Evolutionary conservation across 169 alveolate genomes (phyloP), one percentile per base, ranked within the genome.

Genomic region (Eimeria sp.): DNA sequence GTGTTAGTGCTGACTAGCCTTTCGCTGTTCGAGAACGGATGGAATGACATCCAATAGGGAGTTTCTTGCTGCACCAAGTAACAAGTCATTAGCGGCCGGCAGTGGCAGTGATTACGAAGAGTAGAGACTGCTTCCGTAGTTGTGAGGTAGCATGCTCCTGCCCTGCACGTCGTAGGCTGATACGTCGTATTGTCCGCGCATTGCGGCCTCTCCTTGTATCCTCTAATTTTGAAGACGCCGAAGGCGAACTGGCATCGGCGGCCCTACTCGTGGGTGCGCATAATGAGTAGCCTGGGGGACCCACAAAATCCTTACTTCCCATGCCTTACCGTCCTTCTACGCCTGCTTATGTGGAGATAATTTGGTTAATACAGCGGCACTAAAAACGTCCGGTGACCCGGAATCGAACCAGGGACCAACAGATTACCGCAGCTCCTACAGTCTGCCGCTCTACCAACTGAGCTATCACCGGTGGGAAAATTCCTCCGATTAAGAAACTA

Each of bases 381-480:
- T 3, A 14, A 61, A 61, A 61, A 61, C 20, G 7, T 98, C 99
- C 99, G 99, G 98, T 97, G 99, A 98, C 98, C 99, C 99, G 99
- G 99, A 98, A 98, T 98, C 99, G 99, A 98, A 98, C 99, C 99
- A 98, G 99, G 98, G 99, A 98, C 99, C 99, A 98, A 98, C 99
- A 98, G 99, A 98, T 98, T 95, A 97, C 99, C 98, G 98, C 98
- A 72, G 82, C 97, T 43, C 97, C 99, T 98, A 98, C 99, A 98
- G 99, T 98, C 99, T 98, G 99, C 98, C 99, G 99, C 99, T 98
- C 99, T 98, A 98, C 99, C 99, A 98, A 98, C 99, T 98, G 99
- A 98, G 99, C 99, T 98, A 98, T 98, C 99, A 97, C 98, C 99
- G 99, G 99, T 95, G 91, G 20, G 11, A 4, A n/a, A 0, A 7